phyloP scores from a whole-genome alignment of 306 rosid genomes.

The Cucumis cinereus region DNA sequence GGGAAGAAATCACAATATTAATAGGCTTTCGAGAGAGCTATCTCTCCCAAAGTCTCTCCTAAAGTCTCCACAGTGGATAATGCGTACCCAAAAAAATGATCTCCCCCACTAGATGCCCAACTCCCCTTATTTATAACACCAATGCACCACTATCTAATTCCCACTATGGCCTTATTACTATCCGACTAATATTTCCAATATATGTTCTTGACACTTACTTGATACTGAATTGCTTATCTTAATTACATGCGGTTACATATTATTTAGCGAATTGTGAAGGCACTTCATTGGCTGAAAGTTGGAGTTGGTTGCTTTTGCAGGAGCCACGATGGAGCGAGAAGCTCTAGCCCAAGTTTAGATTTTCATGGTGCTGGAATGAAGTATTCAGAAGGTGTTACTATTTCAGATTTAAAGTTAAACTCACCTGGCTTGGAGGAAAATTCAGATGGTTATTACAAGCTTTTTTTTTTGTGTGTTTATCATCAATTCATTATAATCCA shows the following conservation, averaged over 20 bases:
- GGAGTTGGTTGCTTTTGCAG: conserved; percentile 27
- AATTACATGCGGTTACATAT: not conserved
- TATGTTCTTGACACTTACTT: not conserved
- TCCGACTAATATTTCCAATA: too few relatives aligned
- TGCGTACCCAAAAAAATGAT: too few relatives aligned
- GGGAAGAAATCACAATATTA: too few relatives aligned
- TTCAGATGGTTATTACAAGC: conserved; percentile 42
- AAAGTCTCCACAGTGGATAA: too few relatives aligned
- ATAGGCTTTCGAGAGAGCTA: too few relatives aligned
- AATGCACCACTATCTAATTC: too few relatives aligned
- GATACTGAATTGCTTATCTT: not conserved
- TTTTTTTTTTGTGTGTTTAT: conserved; percentile 1
- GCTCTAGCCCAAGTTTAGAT: conserved; percentile 48
- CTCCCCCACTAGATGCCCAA: too few relatives aligned
- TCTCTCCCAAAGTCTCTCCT: too few relatives aligned
- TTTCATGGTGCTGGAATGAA: conserved; percentile 51
- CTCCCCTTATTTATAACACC: too few relatives aligned
- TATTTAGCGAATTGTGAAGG: not conserved
- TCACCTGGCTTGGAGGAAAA: conserved; percentile 31
- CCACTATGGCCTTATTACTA: too few relatives aligned
- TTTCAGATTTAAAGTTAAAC: conserved; percentile 34
- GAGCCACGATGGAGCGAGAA: conserved; percentile 33
- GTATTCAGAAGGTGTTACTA: conserved; percentile 25
- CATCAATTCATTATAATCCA: not conserved
- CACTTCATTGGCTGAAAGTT: not conserved